These are phyloP conservation scores for Scopulariopsis brevicaulis DNA, from an alignment of 2,329 filamentous ascomycete species.

Conservation along the genomic window DNA sequence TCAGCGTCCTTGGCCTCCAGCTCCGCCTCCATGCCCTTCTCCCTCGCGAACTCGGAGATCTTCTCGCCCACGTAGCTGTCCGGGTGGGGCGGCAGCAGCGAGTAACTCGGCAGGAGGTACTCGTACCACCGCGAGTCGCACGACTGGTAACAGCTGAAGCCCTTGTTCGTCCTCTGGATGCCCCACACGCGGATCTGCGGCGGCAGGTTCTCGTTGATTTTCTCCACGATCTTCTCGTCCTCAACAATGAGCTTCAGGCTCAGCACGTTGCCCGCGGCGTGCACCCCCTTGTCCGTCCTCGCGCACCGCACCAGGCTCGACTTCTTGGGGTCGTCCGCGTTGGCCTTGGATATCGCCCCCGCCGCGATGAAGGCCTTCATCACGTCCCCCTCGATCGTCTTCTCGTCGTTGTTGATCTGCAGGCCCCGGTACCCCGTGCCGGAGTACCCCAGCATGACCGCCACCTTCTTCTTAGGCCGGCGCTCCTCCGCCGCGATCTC, in stretches of 20 bases:
- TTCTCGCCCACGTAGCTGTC: slow-evolving; percentile 76
- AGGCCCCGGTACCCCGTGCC: slow-evolving; percentile 96
- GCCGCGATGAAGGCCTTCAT: slow-evolving; percentile 87
- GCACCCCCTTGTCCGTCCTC: slow-evolving; percentile 93
- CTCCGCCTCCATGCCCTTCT: slow-evolving; percentile 59
- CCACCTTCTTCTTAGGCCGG: slow-evolving; percentile 90
- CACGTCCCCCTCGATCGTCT: slow-evolving; percentile 92
- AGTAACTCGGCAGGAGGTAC: slow-evolving; percentile 89
- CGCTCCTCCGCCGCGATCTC: slow-evolving; percentile 83
- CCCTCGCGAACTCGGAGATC: slow-evolving; percentile 65
- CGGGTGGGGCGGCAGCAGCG: slow-evolving; percentile 84
- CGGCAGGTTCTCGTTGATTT: slow-evolving; percentile 78
- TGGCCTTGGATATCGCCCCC: slow-evolving; percentile 90
- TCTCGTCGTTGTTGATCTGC: slow-evolving; percentile 74
- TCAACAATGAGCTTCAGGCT: slow-evolving; percentile 94
- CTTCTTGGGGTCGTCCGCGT: slow-evolving; percentile 94
- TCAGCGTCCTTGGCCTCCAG: slow-evolving; percentile 63
- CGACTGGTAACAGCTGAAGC: slow-evolving; percentile 88
- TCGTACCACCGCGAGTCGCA: slow-evolving; percentile 97
- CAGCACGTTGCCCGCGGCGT: slow-evolving; percentile 90
- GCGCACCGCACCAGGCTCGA: slow-evolving; percentile 89
- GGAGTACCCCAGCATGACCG: slow-evolving; percentile 89
- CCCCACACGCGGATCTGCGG: slow-evolving; percentile 94
- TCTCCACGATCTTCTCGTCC: slow-evolving; percentile 74
- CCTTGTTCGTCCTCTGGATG: slow-evolving; percentile 76